Evolutionary conservation across 140 eudicot species (phyloP).

Genomic region (Ambrosia hybrid): DNA sequence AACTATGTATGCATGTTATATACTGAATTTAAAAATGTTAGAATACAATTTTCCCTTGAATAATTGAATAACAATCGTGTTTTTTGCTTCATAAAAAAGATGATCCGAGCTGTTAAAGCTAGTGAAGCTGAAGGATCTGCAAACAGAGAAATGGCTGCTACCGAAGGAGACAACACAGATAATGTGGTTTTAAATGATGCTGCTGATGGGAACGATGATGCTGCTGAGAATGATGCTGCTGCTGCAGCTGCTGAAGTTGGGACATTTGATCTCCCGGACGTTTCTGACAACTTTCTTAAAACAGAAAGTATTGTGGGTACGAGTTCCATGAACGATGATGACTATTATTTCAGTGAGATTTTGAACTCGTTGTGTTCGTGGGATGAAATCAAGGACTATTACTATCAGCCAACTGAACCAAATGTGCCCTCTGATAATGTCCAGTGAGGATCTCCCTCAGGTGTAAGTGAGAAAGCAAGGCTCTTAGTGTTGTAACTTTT

Average conservation of each 20-base stretch:
- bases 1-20: slow-evolving; percentile 47
- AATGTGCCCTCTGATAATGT: slow-evolving; percentile 43
- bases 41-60: not conserved
- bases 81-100: slow-evolving; percentile 27
- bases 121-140: slow-evolving; percentile 26
- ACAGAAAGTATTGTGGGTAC: slow-evolving; percentile 27
- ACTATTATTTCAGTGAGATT: slow-evolving; percentile 41
- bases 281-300: slow-evolving; percentile 16
- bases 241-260: not conserved
- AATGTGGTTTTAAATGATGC: not conserved
- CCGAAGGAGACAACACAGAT: not conserved
- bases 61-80: not conserved
- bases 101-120: slow-evolving; percentile 52
- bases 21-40: not conserved
- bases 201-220: no score
- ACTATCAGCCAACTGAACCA: slow-evolving; percentile 32
- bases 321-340: slow-evolving; percentile 40
- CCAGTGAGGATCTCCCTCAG: slow-evolving; percentile 41
- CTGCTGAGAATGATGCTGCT: no score
- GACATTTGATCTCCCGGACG: not conserved
- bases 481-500: not conserved
- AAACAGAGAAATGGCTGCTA: slow-evolving; percentile 11
- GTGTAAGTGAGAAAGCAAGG: slow-evolving; percentile 14
- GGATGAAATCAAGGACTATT: slow-evolving; percentile 45
- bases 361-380: slow-evolving; percentile 38